These are phyloP conservation scores for Leccinum holopus DNA, from an alignment of 1,284 basidiomycete genomes.

Conservation along the genomic window DNA sequence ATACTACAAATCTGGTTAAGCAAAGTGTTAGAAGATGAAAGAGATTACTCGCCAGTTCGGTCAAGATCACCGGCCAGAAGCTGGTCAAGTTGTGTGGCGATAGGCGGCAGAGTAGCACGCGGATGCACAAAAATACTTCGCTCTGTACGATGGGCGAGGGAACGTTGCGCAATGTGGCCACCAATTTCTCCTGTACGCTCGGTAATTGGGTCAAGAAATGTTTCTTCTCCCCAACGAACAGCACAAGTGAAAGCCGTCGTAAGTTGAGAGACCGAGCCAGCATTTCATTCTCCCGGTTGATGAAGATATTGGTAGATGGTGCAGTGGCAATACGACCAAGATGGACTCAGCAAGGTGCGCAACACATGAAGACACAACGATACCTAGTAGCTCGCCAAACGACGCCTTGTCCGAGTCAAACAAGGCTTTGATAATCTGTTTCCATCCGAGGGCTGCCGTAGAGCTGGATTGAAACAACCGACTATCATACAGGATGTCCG, in stretches of 20 bases:
- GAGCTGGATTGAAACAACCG: slow-evolving; percentile 81
- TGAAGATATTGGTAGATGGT: slow-evolving; percentile 95
- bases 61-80: slow-evolving; percentile 96
- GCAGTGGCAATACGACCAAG: slow-evolving; percentile 80
- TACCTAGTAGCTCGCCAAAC: slow-evolving; percentile 81
- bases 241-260: slow-evolving; percentile 81
- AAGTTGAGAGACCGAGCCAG: slow-evolving; percentile 85
- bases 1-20: slow-evolving; percentile 46
- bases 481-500: slow-evolving; percentile 82
- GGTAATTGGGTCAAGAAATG: slow-evolving; percentile 90
- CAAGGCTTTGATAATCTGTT: slow-evolving; percentile 73
- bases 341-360: slow-evolving; percentile 12
- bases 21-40: not conserved
- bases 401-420: slow-evolving; percentile 88
- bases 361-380: slow-evolving; percentile 22
- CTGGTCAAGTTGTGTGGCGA: slow-evolving; percentile 89
- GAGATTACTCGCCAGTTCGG: slow-evolving; percentile 71
- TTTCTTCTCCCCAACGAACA: slow-evolving; percentile 87
- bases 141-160: slow-evolving; percentile 85
- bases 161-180: slow-evolving; percentile 85
- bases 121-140: slow-evolving; percentile 92
- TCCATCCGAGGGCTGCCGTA: slow-evolving; percentile 66
- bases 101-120: slow-evolving; percentile 90
- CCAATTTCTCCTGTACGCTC: slow-evolving; percentile 93
- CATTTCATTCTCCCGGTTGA: slow-evolving; percentile 94